A percentile compares a stretch with the other conserved stretches of the same genome.
These are phyloP conservation scores for Ceratocystis huliohia DNA, from an alignment of 2,329 filamentous ascomycete species.

Conservation along the genomic window DNA sequence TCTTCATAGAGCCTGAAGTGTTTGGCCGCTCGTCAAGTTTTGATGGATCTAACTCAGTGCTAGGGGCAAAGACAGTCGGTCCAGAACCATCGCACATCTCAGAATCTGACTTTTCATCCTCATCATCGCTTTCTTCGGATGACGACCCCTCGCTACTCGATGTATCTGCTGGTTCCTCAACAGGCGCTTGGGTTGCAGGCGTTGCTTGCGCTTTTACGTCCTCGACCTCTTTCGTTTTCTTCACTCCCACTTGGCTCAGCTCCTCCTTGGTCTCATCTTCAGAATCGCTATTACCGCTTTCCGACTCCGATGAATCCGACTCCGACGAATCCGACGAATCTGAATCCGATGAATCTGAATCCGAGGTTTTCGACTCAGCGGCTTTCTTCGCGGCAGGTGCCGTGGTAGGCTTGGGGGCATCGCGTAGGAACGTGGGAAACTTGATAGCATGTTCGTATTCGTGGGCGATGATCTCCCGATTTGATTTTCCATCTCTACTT, in stretches of 20 bases:
- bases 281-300: constrained; percentile 11
- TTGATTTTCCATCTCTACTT: constrained; percentile 41
- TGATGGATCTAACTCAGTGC: constrained; percentile 13
- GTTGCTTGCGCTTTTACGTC: background rate
- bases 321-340: constrained; percentile 11
- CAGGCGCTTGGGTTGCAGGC: constrained; percentile 20
- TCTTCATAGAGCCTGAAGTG: constrained; percentile 39
- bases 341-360: constrained; percentile 1
- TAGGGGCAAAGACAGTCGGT: constrained; percentile 6
- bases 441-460: constrained; percentile 81
- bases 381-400: constrained; percentile 23
- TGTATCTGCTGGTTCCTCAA: constrained; percentile 21
- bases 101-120: background rate
- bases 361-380: constrained; percentile 22
- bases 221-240: constrained; percentile 12
- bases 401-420: constrained; percentile 25
- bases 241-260: constrained; percentile 20
- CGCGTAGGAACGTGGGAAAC: constrained; percentile 68
- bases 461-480: constrained; percentile 56
- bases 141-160: constrained; percentile 23
- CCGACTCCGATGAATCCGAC: constrained; percentile 13
- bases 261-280: constrained; percentile 2
- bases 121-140: constrained; percentile 21
- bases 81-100: constrained; percentile 7
- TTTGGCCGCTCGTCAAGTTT: constrained; percentile 28